Base-by-base conservation (phyloP, 371 early-diverging fungal species). In the Apophysomyces elegans region DNA sequence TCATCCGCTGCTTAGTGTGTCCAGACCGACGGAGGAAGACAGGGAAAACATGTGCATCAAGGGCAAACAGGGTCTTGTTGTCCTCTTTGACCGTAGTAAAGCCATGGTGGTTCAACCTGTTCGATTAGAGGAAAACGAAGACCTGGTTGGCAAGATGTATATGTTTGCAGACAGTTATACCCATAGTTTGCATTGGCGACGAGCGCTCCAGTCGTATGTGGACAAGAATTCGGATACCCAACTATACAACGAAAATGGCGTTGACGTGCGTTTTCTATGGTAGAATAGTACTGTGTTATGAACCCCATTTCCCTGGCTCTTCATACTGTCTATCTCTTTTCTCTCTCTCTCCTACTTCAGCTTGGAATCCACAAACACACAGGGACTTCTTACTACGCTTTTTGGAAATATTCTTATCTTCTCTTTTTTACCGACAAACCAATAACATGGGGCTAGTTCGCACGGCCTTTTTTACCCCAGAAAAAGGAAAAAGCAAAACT, bases 41-140 rank as follows among this genome's bases (percentile, higher is more conserved):
- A 60, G 67, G 37, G 71, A 71, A 35, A 54, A 56, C 11, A 59
- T 71, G 41, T 71, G 61, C 41, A 18, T 71, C 44, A 58, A 61
- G 18, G 50, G 64, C 16, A 57, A 67, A 35, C 60, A 67, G 37
- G 72, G 72, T n/a, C 35, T 72, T 8, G 66, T 68, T 13, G 37
- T 72, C 1, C 68, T 56, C 26, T 58, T 65, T 61, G 54, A 63
- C 11, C 58, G 46, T 32, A 46, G 18, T 13, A 60, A 14, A 43
- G 59, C 54, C 56, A 45, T 41, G 45, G 21, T 50, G 21, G 54
- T 50, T 4, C 58, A 57, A 11, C 58, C 58, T 0, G 64, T 54
- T 18, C 26, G 7, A 4, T 4, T 61, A 5, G 62, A 61, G 4
- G 56, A 69, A 39, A 46, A 45, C 8, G 64, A 64, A 38, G 3